phyloP scores from a whole-genome alignment of 176 grass and related monocot genomes.

The maize (Zea mays) region DNA sequence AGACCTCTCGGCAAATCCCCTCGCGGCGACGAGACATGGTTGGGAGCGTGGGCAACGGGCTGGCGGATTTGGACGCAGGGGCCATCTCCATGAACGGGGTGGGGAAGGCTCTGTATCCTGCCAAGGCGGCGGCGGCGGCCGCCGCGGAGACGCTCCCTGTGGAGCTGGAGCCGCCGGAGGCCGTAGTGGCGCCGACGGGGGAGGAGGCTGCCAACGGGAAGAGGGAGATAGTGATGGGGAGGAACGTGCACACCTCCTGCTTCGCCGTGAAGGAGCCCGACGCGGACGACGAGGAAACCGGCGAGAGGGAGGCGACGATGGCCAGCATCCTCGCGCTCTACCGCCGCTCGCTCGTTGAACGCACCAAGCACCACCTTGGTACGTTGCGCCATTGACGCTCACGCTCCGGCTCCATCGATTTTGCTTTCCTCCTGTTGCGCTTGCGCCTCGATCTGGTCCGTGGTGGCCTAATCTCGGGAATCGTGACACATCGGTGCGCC shows the following conservation, averaged over 20 bases:
- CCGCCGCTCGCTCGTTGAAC: constrained; percentile 60
- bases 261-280: constrained; percentile 75
- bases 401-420: not conserved
- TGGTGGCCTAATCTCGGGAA: not conserved
- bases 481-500: not conserved
- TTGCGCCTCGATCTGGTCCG: constrained; percentile 7
- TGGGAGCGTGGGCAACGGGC: constrained; percentile 62
- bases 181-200: not conserved
- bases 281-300: constrained; percentile 76
- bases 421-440: not conserved
- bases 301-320: constrained; percentile 77
- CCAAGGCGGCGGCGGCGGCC: not conserved
- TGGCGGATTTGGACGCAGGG: constrained; percentile 42
- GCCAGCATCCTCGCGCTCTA: constrained; percentile 81
- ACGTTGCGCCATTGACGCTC: not conserved
- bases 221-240: constrained; percentile 69
- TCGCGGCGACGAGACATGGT: constrained; percentile 49
- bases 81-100: not conserved
- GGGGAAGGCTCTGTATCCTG: constrained; percentile 8
- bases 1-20: not conserved
- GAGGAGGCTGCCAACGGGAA: constrained; percentile 22
- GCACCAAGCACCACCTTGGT: constrained; percentile 90
- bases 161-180: constrained; percentile 42
- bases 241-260: constrained; percentile 71
- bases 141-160: constrained; percentile 32